Evolutionary conservation across 1,284 basidiomycete species (phyloP), one percentile per base, ranked within the genome.

Genomic region (Ganoderma lingzhi): DNA sequence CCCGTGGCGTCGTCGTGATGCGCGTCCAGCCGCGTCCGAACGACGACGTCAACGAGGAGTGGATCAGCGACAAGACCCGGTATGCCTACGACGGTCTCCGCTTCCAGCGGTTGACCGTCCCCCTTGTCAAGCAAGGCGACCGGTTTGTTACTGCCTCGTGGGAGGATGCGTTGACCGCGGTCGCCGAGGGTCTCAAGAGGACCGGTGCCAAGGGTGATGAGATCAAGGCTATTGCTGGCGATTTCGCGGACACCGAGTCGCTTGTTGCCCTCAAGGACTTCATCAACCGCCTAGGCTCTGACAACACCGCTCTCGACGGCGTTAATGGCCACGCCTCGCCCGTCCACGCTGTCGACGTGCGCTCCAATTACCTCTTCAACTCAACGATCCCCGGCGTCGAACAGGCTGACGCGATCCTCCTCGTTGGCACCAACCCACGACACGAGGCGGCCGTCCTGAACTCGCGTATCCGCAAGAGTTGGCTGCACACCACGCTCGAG

Each of bases 41-140:
- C 81, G 97, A 99, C 82, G 96, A 98, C 76, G 93, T 99, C 71
- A 99, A 99, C 82, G 98, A 99, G 85, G 98, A 99, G 83, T 99
- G 98, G 97, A 98, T 99, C 82, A 97, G 91, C 82, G 97, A 99
- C 88, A 99, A 99, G 89, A 97, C 97, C 2, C 94, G 98, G 71
- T 97, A 96, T 81, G 95, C 97, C 2, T 94, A 96, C 80, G 98
- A 99, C 77, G 98, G 98, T 55, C 89, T 99, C 64, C 93, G 92
- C 78, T 97, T 96, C 87, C 98, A 99, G 82, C 93, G 97, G 45
- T 85, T 99, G 77, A 99, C 97, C 17, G 93, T 92, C 1, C 98
- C 98, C 9, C 88, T 99, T 51, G 85, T 99, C 77, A 95, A 97
- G 80, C 87, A 93, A 76, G 97, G 95, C 51, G 96, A 97, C 81